Evolutionary conservation across 148 eudicot genomes (phyloP).

Genomic region (Fagopyrum tataricum): DNA sequence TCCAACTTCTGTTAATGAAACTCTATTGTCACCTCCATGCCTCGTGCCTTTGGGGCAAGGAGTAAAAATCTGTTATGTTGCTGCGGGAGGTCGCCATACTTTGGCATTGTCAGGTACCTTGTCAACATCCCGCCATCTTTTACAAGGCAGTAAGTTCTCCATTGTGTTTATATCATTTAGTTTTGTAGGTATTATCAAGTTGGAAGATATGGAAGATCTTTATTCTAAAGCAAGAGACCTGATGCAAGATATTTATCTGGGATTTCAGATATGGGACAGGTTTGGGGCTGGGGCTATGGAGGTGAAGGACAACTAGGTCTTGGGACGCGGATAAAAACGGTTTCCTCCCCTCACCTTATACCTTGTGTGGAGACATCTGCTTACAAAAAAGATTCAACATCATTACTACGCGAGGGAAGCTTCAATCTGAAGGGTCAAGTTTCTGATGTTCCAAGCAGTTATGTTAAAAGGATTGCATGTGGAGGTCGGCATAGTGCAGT

Average conservation of each 20-base stretch:
- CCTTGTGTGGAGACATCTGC: conserved; percentile 67
- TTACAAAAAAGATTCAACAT: conserved; percentile 41
- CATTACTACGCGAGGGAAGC: no score
- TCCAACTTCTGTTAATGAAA: conserved; percentile 55
- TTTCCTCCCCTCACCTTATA: conserved; percentile 84
- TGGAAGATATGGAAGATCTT: no score
- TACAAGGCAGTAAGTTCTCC: not conserved
- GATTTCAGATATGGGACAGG: conserved; percentile 92
- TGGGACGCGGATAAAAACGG: conserved; percentile 88
- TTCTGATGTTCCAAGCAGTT: conserved; percentile 61
- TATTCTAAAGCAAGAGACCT: no score
- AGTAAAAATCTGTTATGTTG: conserved; percentile 65
- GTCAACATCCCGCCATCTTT: not conserved
- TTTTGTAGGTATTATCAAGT: not conserved
- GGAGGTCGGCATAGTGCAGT: conserved; percentile 97
- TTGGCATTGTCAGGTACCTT: conserved; percentile 74
- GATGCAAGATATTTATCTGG: conserved; percentile 18
- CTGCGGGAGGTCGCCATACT: conserved; percentile 96
- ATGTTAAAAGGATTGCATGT: conserved; percentile 78
- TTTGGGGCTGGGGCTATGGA: conserved; percentile 99
- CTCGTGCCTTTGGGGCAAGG: conserved; percentile 73
- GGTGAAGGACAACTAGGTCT: conserved; percentile 96
- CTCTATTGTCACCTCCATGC: conserved; percentile 71
- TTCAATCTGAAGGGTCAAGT: conserved; percentile 38
- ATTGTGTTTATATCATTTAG: conserved; percentile 20